These are phyloP conservation scores for Suillus lakei DNA, from an alignment of 768 basidiomycete species.

Conservation along the genomic window DNA sequence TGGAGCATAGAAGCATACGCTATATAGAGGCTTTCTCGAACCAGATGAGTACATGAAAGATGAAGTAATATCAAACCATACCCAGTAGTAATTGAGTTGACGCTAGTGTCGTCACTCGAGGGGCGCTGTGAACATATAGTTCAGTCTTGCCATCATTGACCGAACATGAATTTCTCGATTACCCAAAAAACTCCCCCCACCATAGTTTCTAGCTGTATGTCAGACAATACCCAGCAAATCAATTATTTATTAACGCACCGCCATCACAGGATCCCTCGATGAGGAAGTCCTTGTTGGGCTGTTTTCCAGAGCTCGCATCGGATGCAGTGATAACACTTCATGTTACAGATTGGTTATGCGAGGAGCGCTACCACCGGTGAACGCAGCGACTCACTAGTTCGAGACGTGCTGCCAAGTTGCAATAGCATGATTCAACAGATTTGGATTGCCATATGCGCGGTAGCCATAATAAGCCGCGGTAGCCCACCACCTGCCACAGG, in stretches of 20 bases:
- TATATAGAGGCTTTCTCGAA: slow-evolving; percentile 41
- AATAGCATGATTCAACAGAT: slow-evolving; percentile 47
- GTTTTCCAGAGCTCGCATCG: slow-evolving; percentile 41
- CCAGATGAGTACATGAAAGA: neutral
- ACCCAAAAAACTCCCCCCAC: slow-evolving; percentile 64
- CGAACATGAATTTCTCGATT: slow-evolving; percentile 7
- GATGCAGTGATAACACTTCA: slow-evolving; percentile 48
- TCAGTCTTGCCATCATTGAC: neutral
- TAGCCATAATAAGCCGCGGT: slow-evolving; percentile 54
- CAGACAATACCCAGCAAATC: neutral
- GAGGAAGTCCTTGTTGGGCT: slow-evolving; percentile 46
- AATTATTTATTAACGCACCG: slow-evolving; percentile 31
- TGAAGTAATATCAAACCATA: slow-evolving; percentile 25
- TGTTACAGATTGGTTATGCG: neutral
- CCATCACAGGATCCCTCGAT: slow-evolving; percentile 50
- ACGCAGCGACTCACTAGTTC: slow-evolving; percentile 41
- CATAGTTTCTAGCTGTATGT: slow-evolving; percentile 44
- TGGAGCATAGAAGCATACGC: slow-evolving; percentile 33
- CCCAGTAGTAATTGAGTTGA: slow-evolving; percentile 60
- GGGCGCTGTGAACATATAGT: slow-evolving; percentile 40
- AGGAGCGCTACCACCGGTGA: neutral
- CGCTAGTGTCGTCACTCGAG: slow-evolving; percentile 42
- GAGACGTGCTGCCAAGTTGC: slow-evolving; percentile 54
- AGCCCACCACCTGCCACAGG: slow-evolving; percentile 50
- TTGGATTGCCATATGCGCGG: slow-evolving; percentile 50